Base-by-base conservation (phyloP, 2,329 filamentous ascomycete genomes). In the Aspergillus sp. region DNA sequence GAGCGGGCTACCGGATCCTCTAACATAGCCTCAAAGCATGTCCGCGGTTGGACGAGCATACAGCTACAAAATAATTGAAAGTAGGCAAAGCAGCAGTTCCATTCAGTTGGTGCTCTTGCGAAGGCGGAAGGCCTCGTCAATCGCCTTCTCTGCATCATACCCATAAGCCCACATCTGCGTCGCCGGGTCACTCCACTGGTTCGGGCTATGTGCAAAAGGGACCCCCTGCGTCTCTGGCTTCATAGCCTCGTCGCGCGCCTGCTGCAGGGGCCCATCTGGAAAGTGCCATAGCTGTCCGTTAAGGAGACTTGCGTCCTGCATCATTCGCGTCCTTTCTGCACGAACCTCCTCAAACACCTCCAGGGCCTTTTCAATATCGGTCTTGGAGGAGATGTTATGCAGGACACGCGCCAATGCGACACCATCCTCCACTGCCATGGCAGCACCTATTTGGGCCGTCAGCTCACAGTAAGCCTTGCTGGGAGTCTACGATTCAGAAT, bases 271-370 rank as follows among this genome's bases (percentile, higher is more conserved):
- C 0, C 79, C 78, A 58, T 80, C 78, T 0, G 70, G 56, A 43
- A 80, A 78, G 64, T 82, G 79, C 79, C 79, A 82, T 3, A 83
- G 62, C 21, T 75, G 70, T 1, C 75, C 76, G 58, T 83, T 83
- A 6, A 81, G 68, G 14, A 73, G 68, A 62, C 75, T 79, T 9
- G 73, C 80, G 58, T 75, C 72, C 62, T 78, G 79, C 76, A 78
- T 80, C 59, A 70, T 68, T 4, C 70, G 1, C 7, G 24, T 8
- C 1, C 24, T 7, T 7, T 27, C 24, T 27, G 24, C 24, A 7
- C 24, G 24, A 7, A 27, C 24, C 24, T 27, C 24, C 2, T 27
- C 24, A 8, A 27, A 27, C 6, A 27, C 6, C 6, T 7, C 6
- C 6, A 27, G 24, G 7, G 7, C 24, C 6, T 27, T 2, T 7